Conservation (phyloP, 192 early-diverging fungal genomes). For the Ambispora gerdemannii region DNA sequence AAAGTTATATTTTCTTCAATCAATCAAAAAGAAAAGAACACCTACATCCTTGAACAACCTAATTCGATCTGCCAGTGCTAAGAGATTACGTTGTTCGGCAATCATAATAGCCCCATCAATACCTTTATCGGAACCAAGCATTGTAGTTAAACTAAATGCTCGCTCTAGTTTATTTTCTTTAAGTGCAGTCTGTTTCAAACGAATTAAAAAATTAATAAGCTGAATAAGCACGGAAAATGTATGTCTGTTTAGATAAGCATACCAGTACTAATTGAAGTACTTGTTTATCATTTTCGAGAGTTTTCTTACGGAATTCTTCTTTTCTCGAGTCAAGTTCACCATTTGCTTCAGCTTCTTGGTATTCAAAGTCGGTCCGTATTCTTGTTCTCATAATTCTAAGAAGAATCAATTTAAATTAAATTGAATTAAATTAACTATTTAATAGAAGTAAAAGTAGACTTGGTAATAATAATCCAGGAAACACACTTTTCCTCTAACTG, state of each 20-base stretch:
- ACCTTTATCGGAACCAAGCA: conserved; percentile 58
- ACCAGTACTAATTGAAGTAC: conserved; percentile 75
- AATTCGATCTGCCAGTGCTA: conserved; percentile 78
- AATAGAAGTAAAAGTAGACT: too few relatives aligned
- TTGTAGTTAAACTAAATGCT: conserved; percentile 69
- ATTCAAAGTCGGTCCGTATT: conserved; percentile 54
- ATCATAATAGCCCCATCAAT: conserved; percentile 84
- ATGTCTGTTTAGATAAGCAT: conserved; percentile 17
- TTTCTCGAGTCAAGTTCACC: conserved; percentile 33
- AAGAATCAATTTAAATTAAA: too few relatives aligned
- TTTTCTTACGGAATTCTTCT: conserved; percentile 43
- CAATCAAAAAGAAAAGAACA: not conserved
- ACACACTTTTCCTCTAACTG: conserved; percentile 43
- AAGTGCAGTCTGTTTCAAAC: conserved; percentile 56
- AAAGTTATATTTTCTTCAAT: not conserved
- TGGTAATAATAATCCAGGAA: not conserved
- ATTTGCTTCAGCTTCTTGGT: conserved; percentile 50
- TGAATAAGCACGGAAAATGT: not conserved
- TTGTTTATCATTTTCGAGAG: conserved; percentile 80
- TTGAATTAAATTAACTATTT: too few relatives aligned
- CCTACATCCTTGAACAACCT: conserved; percentile 22
- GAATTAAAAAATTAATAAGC: not conserved
- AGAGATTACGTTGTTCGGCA: conserved; percentile 63
- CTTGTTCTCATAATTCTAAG: conserved; percentile 48
- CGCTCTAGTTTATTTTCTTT: conserved; percentile 72